phyloP scores from a whole-genome alignment of 2,329 filamentous ascomycete genomes.

The Tolypocladium nubicola region DNA sequence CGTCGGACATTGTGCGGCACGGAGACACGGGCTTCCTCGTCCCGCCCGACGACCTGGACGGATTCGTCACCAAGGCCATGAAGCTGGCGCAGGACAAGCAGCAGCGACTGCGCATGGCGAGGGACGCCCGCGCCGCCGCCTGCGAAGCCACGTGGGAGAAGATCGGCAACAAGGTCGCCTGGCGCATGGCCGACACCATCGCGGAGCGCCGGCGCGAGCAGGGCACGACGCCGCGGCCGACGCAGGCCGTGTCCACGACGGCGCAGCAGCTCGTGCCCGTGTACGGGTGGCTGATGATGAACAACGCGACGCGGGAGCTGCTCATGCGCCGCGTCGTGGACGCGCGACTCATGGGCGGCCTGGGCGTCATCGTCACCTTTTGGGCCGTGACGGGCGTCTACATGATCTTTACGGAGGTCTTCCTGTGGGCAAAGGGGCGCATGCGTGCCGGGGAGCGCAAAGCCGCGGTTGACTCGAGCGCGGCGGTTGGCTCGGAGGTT shows the following conservation, averaged over 20 bases:
- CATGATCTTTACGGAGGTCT: constrained; percentile 35
- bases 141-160: constrained; percentile 59
- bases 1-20: constrained; percentile 54
- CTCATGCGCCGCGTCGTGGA: constrained; percentile 27
- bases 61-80: constrained; percentile 44
- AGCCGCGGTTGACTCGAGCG: neutral
- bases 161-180: constrained; percentile 60
- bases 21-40: constrained; percentile 51
- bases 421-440: constrained; percentile 26
- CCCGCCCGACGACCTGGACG: constrained; percentile 45
- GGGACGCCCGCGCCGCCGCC: constrained; percentile 42
- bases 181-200: constrained; percentile 47
- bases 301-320: constrained; percentile 23
- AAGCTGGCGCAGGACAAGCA: constrained; percentile 33
- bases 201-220: constrained; percentile 29
- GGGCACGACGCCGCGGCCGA: constrained; percentile 4
- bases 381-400: constrained; percentile 40
- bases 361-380: constrained; percentile 35
- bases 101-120: constrained; percentile 34
- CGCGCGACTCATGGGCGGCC: constrained; percentile 30
- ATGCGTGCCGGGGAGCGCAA: constrained; percentile 17
- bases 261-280: constrained; percentile 25
- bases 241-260: constrained; percentile 8
- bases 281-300: constrained; percentile 34
- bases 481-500: neutral